Evolutionary conservation across 2,329 filamentous ascomycete genomes (phyloP).

Genomic region (Whalleya microplaca): DNA sequence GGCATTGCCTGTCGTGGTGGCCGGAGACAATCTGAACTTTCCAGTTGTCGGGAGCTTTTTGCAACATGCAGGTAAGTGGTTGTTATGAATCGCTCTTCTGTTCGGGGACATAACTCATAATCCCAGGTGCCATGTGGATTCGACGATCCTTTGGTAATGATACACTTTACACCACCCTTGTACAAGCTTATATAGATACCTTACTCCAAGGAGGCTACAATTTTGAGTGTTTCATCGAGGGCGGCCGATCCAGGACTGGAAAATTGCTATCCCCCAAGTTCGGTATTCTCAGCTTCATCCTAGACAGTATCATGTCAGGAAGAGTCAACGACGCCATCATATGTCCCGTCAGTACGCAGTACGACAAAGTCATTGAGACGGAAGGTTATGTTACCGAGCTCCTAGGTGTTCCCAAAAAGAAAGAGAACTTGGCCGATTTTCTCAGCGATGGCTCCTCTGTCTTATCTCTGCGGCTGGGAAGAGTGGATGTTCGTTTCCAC

Average conservation of each 20-base stretch:
- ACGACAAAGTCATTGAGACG: slow-evolving; percentile 98
- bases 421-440: slow-evolving; percentile 90
- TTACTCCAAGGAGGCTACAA: slow-evolving; percentile 90
- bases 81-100: not conserved
- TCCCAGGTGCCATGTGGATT: slow-evolving; percentile 81
- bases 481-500: slow-evolving; percentile 94
- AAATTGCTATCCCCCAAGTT: slow-evolving; percentile 95
- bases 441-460: slow-evolving; percentile 84
- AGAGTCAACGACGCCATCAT: slow-evolving; percentile 90
- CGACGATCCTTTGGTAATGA: slow-evolving; percentile 91
- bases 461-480: slow-evolving; percentile 82
- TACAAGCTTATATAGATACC: slow-evolving; percentile 95
- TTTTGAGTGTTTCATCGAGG: slow-evolving; percentile 97
- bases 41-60: slow-evolving; percentile 87
- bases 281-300: slow-evolving; percentile 86
- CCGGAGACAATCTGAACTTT: slow-evolving; percentile 95
- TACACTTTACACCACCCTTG: slow-evolving; percentile 85
- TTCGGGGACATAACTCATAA: slow-evolving; percentile 11
- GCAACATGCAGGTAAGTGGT: slow-evolving; percentile 75
- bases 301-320: slow-evolving; percentile 88
- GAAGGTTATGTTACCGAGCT: slow-evolving; percentile 96
- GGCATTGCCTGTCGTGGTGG: slow-evolving; percentile 86
- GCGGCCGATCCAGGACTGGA: slow-evolving; percentile 87
- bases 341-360: slow-evolving; percentile 95
- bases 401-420: slow-evolving; percentile 90